Evolutionary conservation across 768 basidiomycete genomes (phyloP), one percentile per base, ranked within the genome.

Genomic region (Leucogyrophana mollusca): DNA sequence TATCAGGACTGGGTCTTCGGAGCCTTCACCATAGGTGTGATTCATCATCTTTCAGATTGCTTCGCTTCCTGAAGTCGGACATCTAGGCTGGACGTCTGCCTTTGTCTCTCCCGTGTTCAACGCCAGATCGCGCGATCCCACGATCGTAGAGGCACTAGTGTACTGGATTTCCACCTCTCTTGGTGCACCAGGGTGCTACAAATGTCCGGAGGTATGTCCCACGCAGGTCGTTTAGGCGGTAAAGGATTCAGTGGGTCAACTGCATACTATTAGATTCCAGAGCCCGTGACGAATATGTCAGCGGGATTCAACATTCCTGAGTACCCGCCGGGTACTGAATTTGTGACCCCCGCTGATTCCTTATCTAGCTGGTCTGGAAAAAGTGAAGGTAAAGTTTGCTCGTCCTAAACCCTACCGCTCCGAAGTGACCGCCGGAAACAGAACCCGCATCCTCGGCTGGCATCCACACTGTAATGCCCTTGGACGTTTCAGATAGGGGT

Each of bases 1-100:
- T 84, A 82, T 55, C 71, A 74, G 37, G 71, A 77, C 13, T 84
- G 82, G 82, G 66, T 76, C 5, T 83, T 83, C 53, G 82, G 82
- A 4, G 73, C 67, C 17, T 83, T 83, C 56, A 79, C 80, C n/a
- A 59, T 63, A 56, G 78, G 82, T 80, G 58, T 30, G 7, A 30
- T 30, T 30, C 27, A 30, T 30, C 27, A 7, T 13, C 27, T 13
- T 30, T n/a, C n/a, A n/a, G 27, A 30, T 7, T 30, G 27, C 13
- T 30, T 30, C 27, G 13, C 27, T 7, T 13, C 27, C n/a, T n/a
- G n/a, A 40, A 33, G 39, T 13, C 18, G 35, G 42, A 21, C 8
- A 9, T 11, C 16, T 18, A 84, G 82, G 78, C 32, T 80, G 77
- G 73, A 78, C 74, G 2, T 65, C 71, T 3, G 82, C 71, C 2